These are phyloP conservation scores for Rhypophila decipiens DNA, from an alignment of 495 filamentous ascomycete species.

Conservation along the genomic window DNA sequence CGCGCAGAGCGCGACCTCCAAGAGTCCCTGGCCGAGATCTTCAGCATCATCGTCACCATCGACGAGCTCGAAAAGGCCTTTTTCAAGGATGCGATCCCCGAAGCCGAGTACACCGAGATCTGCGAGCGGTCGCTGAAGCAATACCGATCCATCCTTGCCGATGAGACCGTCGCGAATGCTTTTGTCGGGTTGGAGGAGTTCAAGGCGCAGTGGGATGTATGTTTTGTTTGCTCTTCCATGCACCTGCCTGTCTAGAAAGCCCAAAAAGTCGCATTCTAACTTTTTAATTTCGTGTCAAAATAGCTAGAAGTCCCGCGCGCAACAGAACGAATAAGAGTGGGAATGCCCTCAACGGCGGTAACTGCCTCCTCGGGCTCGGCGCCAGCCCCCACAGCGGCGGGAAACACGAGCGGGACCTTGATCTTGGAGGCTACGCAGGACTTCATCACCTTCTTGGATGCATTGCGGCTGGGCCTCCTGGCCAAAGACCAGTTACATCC, in stretches of 20 bases:
- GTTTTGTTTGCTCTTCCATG: no score
- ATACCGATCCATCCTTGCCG: slow-evolving; percentile 87
- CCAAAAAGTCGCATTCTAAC: no score
- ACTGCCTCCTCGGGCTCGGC: slow-evolving; percentile 44
- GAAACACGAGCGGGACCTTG: slow-evolving; percentile 60
- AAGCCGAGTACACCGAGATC: slow-evolving; percentile 89
- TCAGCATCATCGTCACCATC: slow-evolving; percentile 92
- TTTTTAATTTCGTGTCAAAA: not conserved
- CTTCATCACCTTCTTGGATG: slow-evolving; percentile 97
- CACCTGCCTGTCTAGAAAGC: no score
- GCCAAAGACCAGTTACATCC: slow-evolving; percentile 96
- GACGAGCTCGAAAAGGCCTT: slow-evolving; percentile 96
- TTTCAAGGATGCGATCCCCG: slow-evolving; percentile 88
- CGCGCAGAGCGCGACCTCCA: slow-evolving; percentile 85
- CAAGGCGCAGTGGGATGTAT: slow-evolving; percentile 84
- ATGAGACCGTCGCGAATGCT: slow-evolving; percentile 73
- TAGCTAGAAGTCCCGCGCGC: slow-evolving; percentile 93
- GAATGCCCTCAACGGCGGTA: slow-evolving; percentile 62
- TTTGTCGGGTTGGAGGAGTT: slow-evolving; percentile 92
- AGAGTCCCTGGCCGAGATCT: slow-evolving; percentile 93
- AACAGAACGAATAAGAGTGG: slow-evolving; percentile 84
- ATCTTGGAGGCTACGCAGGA: slow-evolving; percentile 88
- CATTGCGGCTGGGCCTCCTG: slow-evolving; percentile 76
- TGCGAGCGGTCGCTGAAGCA: slow-evolving; percentile 91
- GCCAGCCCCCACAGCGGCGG: slow-evolving; percentile 37